A percentile compares a stretch with the other conserved stretches of the same genome.
These are phyloP conservation scores for Fragilariopsis cylindrus DNA, from an alignment of 108 stramenopile genomes.

Conservation along the genomic window DNA sequence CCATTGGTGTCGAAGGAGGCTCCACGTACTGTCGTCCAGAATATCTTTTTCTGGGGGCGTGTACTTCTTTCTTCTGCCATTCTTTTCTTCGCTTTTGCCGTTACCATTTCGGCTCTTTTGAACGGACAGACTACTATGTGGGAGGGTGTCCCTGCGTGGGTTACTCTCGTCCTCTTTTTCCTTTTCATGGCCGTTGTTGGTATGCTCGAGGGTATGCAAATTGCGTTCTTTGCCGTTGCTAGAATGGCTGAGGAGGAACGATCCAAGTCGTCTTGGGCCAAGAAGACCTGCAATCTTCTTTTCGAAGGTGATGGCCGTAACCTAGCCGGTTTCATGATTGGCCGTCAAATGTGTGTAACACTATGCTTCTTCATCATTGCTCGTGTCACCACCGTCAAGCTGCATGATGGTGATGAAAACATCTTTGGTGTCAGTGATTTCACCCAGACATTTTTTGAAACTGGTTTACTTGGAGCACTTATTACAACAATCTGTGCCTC, in stretches of 20 bases:
- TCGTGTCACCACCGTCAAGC: conserved; percentile 34
- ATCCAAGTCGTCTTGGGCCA: conserved; percentile 22
- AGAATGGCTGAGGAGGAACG: conserved; percentile 53
- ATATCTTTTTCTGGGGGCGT: conserved; percentile 55
- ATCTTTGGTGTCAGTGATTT: conserved; percentile 53
- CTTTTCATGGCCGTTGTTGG: conserved; percentile 74
- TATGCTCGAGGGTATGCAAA: conserved; percentile 83
- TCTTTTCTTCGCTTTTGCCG: conserved; percentile 47
- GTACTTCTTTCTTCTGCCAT: conserved; percentile 37
- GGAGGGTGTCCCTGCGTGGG: conserved; percentile 49
- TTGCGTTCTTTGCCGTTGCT: conserved; percentile 77
- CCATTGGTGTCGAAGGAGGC: conserved; percentile 60
- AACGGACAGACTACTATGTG: conserved; percentile 59
- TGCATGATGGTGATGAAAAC: conserved; percentile 51
- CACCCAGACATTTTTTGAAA: conserved; percentile 48
- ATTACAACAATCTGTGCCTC: conserved; percentile 54
- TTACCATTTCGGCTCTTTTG: conserved; percentile 45
- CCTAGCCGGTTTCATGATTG: conserved; percentile 65
- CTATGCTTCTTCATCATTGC: conserved; percentile 54
- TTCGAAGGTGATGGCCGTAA: conserved; percentile 62
- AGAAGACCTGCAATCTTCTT: conserved; percentile 25
- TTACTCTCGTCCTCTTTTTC: conserved; percentile 65
- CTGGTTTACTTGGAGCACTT: conserved; percentile 58
- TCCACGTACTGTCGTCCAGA: conserved; percentile 37
- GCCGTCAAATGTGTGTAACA: conserved; percentile 55